Evolutionary conservation across 2,329 filamentous ascomycete species (phyloP), one percentile per base, ranked within the genome.

Genomic region (Beauveria asiatica): DNA sequence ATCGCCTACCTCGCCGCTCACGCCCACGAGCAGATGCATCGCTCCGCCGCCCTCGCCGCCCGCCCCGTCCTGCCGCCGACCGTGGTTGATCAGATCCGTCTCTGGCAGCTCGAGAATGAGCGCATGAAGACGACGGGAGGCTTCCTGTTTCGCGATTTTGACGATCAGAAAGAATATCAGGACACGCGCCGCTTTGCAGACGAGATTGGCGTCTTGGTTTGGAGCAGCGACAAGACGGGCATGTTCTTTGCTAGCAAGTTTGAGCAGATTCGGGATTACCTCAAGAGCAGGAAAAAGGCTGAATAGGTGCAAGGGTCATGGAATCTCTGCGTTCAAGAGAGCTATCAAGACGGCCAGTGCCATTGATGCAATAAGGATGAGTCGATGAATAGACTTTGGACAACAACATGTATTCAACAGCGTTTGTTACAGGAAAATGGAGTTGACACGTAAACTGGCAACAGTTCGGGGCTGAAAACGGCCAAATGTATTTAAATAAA

Each of bases 51-150:
- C 27, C 65, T 79, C 52, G 68, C 82, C 62, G 82, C 82, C 68
- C 80, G 80, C 63, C 89, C 92, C 1, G 84, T 96, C 17, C 81
- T 99, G 2, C 94, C 95, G 1, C 92, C 94, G 0, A 97, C 95
- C 0, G 94, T 99, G 17, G 90, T 97, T 64, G 94, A 99, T 74
- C 94, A 99, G 78, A 97, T 99, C 68, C 83, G 92, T 2, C 83
- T 99, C 21, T 99, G 94, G 94, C 93, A 99, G 77, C 86, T 97
- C 57, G 94, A 99, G 74, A 92, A 93, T 64, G 94, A 99, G 76
- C 84, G 94, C 55, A 95, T 99, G 83, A 89, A 89, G 72, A 85
- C 89, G 1, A 91, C 86, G 5, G 78, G 82, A 1, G 94, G 94
- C 0, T 97, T 91, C 71, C 73, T 97, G 30, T 96, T 99, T 78